Percentiles rank a stretch among this genome's conserved stretches.
phyloP scores from a whole-genome alignment of 2,329 filamentous ascomycete species.

The Onygena corvina region DNA sequence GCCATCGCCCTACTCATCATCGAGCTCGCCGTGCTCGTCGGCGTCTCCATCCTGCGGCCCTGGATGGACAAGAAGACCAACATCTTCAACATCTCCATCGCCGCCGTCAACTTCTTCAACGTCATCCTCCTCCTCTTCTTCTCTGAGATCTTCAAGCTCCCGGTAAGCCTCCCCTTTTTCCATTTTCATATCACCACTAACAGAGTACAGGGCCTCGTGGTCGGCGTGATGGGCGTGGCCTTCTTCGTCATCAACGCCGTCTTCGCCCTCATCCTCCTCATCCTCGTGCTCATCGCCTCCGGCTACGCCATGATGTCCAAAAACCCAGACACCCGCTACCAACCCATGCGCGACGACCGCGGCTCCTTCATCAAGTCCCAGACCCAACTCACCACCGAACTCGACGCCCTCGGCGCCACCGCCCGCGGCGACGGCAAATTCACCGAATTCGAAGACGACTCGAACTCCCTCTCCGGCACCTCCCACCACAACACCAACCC shows the following conservation, averaged over 20 bases:
- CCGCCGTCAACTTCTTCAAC: conserved; percentile 80
- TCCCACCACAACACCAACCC: conserved; percentile 38
- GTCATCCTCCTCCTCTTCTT: conserved; percentile 82
- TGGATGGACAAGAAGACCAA: conserved; percentile 99
- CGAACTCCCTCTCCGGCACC: conserved; percentile 49
- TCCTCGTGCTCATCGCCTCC: conserved; percentile 69
- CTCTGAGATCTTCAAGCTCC: conserved; percentile 73
- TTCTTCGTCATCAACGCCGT: conserved; percentile 80
- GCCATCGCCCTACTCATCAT: conserved; percentile 73
- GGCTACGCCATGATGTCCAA: conserved; percentile 74
- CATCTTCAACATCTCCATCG: conserved; percentile 88
- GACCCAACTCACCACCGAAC: conserved; percentile 71
- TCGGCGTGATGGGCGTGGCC: conserved; percentile 76
- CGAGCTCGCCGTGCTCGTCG: conserved; percentile 66
- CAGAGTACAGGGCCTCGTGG: conserved; percentile 52
- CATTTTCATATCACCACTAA: conserved; percentile 6
- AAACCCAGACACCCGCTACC: conserved; percentile 89
- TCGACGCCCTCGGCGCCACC: conserved; percentile 79
- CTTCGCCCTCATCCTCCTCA: conserved; percentile 67
- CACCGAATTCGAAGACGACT: conserved; percentile 60
- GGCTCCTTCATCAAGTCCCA: conserved; percentile 97
- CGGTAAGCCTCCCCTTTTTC: conserved; percentile 40
- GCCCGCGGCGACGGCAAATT: conserved; percentile 68
- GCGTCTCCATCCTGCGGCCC: conserved; percentile 65
- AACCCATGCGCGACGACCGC: conserved; percentile 91